A percentile compares a stretch with the other conserved stretches of the same genome.
phyloP scores from a whole-genome alignment of 179 eudicot genomes.

The Beta corolliflora region DNA sequence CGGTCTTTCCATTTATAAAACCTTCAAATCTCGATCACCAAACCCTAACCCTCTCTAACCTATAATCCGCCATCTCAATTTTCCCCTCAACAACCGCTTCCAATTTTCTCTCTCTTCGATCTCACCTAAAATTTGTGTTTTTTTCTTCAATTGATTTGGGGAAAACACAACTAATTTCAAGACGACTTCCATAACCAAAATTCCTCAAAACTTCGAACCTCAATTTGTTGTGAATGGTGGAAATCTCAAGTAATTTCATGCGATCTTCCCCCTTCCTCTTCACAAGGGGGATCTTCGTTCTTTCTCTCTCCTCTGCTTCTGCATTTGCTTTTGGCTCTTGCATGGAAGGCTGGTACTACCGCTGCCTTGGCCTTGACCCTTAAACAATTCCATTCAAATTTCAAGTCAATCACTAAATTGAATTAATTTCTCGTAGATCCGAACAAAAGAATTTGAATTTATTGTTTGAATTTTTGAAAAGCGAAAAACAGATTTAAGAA shows the following conservation, averaged over 20 bases:
- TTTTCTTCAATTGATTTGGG: neutral
- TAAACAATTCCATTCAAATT: constrained; percentile 16
- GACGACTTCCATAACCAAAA: neutral
- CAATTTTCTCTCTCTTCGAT: neutral
- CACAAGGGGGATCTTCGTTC: constrained; percentile 50
- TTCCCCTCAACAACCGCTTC: neutral
- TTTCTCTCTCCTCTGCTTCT: constrained; percentile 20
- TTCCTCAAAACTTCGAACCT: neutral
- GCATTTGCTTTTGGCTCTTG: constrained; percentile 61
- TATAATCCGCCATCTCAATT: neutral
- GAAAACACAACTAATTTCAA: neutral
- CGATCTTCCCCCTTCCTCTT: constrained; percentile 47
- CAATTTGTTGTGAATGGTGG: constrained; percentile 72
- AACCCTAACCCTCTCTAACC: neutral
- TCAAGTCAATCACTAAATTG: neutral
- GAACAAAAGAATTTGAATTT: neutral
- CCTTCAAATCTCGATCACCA: neutral
- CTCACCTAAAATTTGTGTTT: neutral
- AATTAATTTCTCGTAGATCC: neutral
- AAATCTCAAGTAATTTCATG: constrained; percentile 52
- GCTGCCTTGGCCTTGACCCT: constrained; percentile 90
- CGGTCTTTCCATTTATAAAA: neutral
- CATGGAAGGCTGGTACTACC: constrained; percentile 90
- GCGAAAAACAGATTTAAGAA: neutral
- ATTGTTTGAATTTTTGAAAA: neutral